phyloP scores from a whole-genome alignment of 2,329 filamentous ascomycete genomes.

The Aspergillus felis region DNA sequence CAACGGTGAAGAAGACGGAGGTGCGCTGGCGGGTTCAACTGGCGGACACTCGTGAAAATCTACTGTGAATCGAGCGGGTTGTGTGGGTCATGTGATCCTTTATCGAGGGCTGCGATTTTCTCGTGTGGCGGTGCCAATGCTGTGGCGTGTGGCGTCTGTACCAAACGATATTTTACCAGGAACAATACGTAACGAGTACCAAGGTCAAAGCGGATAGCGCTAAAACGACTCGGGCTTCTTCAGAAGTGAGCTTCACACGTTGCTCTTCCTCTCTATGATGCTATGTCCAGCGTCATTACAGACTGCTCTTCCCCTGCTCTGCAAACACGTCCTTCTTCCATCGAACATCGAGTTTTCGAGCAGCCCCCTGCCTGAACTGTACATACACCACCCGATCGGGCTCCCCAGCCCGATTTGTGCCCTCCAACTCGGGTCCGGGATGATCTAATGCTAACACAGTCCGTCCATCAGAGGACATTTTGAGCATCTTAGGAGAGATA shows the following conservation, averaged over 20 bases:
- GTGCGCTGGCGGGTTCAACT: slow-evolving; percentile 28
- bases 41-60: slow-evolving; percentile 25
- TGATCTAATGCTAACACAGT: slow-evolving; percentile 52
- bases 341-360: slow-evolving; percentile 52
- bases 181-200: neutral
- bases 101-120: slow-evolving; percentile 30
- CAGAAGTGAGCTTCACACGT: neutral
- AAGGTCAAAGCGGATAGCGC: neutral
- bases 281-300: slow-evolving; percentile 16
- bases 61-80: slow-evolving; percentile 23
- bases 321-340: slow-evolving; percentile 47
- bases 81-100: slow-evolving; percentile 42
- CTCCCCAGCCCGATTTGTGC: slow-evolving; percentile 46
- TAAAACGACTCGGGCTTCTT: neutral
- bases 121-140: neutral
- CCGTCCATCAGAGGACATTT: slow-evolving; percentile 43
- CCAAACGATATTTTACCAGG: neutral
- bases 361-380: slow-evolving; percentile 54
- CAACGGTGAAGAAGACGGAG: slow-evolving; percentile 29
- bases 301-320: slow-evolving; percentile 27
- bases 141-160: neutral
- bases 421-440: slow-evolving; percentile 54
- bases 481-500: slow-evolving; percentile 43
- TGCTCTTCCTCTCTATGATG: too few species aligned
- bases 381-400: slow-evolving; percentile 55